Base-by-base conservation (phyloP, 73 alveolate species). In the Paramecium biaurelia region DNA sequence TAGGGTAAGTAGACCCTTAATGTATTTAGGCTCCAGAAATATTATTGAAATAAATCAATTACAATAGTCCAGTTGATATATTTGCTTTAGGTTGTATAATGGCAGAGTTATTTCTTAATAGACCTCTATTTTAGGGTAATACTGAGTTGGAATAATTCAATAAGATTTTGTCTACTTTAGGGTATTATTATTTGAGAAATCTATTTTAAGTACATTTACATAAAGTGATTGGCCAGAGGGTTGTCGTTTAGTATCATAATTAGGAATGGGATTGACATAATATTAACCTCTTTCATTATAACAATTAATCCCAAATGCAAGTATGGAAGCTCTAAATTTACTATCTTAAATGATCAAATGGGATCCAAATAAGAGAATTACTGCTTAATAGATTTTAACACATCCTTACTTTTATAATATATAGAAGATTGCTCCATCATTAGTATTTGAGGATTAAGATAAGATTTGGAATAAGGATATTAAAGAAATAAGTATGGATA, bases 1-100 rank as follows among this genome's bases (percentile, higher is more conserved):
- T 85, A 87, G 99, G 72, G 90, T 79, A 79, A 41, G 30, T 5
- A 14, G 42, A 30, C n/a, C 32, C 5, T 14, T 43, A 2, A 43
- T 21, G 7, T 30, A 24, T 42, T 42, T 47, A 79, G 90, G 99
- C 99, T 8, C 99, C 99, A 21, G 99, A 98, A 93, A 92, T 97
- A 20, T 93, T 98, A 34, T 93, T 98, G 87, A 96, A 97, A 92
- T 93, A 97, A 11, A 96, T 99, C 15, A 95, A 94, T 93, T 98
- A 98, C 92, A 96, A 96, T 58, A 94, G 98, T 76, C 99, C 99
- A n/a, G 97, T 97, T 37, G 99, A 98, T 95, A 93, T 98, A 53
- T 98, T 97, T 95, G 99, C 99, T 0, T 57, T 97, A 74, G 99
- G 99, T 11, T 98, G 99, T 72, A 97, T 98, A 15, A 96, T 98